Conservation (phyloP, 345 rosid species). For the Bruguiera sexangula region DNA sequence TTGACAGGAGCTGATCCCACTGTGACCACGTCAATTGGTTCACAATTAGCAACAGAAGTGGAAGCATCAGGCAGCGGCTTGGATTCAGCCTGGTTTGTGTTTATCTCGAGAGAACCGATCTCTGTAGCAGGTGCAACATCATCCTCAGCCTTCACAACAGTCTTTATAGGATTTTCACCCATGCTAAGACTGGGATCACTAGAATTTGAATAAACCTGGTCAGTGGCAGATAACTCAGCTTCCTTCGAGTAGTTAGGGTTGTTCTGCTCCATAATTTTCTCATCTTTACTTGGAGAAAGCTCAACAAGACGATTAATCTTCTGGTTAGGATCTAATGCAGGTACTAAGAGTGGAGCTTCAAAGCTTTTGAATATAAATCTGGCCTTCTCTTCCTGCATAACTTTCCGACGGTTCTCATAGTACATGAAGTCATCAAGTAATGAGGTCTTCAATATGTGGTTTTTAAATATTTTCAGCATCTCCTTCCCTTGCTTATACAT, state of each 20-base stretch:
- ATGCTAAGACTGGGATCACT: slow-evolving; percentile 17
- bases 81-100: slow-evolving; percentile 27
- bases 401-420: slow-evolving; percentile 78
- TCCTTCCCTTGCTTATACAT: slow-evolving; percentile 71
- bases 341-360: slow-evolving; percentile 34
- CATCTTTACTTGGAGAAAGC: slow-evolving; percentile 24
- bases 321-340: slow-evolving; percentile 43
- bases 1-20: slow-evolving; percentile 73
- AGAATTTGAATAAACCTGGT: slow-evolving; percentile 16
- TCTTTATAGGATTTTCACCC: slow-evolving; percentile 14
- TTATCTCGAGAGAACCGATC: slow-evolving; percentile 36
- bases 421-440: slow-evolving; percentile 77
- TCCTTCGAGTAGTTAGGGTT: slow-evolving; percentile 21
- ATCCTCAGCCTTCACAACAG: slow-evolving; percentile 16
- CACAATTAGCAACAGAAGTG: slow-evolving; percentile 17
- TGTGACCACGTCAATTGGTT: slow-evolving; percentile 37
- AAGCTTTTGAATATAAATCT: slow-evolving; percentile 43
- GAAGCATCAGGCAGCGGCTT: slow-evolving; percentile 14
- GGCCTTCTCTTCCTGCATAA: slow-evolving; percentile 76
- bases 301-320: slow-evolving; percentile 21
- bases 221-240: slow-evolving; percentile 12
- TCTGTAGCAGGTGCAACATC: slow-evolving; percentile 22
- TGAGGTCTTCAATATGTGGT: slow-evolving; percentile 53
- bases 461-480: slow-evolving; percentile 73
- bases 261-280: slow-evolving; percentile 13